Conservation (phyloP, 2,329 filamentous ascomycete genomes). For the Onygenales sp. region DNA sequence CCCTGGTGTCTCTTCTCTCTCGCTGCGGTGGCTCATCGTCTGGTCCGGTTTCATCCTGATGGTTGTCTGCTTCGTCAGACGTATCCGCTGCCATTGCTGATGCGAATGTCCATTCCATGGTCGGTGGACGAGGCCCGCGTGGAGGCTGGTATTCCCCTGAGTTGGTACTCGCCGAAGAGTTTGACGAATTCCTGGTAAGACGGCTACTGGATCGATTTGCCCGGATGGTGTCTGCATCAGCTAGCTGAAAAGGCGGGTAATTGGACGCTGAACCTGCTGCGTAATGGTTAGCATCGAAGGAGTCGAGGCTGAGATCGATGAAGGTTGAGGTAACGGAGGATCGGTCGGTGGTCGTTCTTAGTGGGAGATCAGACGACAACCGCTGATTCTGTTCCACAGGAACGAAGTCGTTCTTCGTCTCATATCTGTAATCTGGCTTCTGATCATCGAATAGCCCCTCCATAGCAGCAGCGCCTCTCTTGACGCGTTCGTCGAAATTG, state of each 20-base stretch:
- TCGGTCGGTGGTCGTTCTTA: slow-evolving; percentile 36
- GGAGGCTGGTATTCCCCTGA: slow-evolving; percentile 18
- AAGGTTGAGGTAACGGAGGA: slow-evolving; percentile 40
- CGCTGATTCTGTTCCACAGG: slow-evolving; percentile 34
- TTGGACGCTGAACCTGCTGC: slow-evolving; percentile 43
- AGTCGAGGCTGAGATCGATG: slow-evolving; percentile 49
- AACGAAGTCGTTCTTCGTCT: slow-evolving; percentile 42
- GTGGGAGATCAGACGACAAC: slow-evolving; percentile 45
- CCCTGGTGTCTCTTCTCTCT: slow-evolving; percentile 35
- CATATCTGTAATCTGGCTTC: slow-evolving; percentile 49
- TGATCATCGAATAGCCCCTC: slow-evolving; percentile 49
- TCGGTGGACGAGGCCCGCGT: slow-evolving; percentile 33
- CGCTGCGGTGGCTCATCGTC: slow-evolving; percentile 2
- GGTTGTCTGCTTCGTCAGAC: no score
- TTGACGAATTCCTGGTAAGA: slow-evolving; percentile 28
- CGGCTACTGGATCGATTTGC: slow-evolving; percentile 45
- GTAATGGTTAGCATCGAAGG: slow-evolving; percentile 41
- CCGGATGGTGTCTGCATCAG: slow-evolving; percentile 46
- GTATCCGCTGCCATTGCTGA: slow-evolving; percentile 18
- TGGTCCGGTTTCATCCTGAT: slow-evolving; percentile 16
- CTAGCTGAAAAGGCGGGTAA: slow-evolving; percentile 40
- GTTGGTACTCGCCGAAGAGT: slow-evolving; percentile 16
- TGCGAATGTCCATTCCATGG: slow-evolving; percentile 40
- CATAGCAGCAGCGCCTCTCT: slow-evolving; percentile 47
- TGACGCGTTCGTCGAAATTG: slow-evolving; percentile 48